Evolutionary conservation across 2,329 filamentous ascomycete species (phyloP), one percentile per base, ranked within the genome.

Genomic region (Teratosphaeria viscida): DNA sequence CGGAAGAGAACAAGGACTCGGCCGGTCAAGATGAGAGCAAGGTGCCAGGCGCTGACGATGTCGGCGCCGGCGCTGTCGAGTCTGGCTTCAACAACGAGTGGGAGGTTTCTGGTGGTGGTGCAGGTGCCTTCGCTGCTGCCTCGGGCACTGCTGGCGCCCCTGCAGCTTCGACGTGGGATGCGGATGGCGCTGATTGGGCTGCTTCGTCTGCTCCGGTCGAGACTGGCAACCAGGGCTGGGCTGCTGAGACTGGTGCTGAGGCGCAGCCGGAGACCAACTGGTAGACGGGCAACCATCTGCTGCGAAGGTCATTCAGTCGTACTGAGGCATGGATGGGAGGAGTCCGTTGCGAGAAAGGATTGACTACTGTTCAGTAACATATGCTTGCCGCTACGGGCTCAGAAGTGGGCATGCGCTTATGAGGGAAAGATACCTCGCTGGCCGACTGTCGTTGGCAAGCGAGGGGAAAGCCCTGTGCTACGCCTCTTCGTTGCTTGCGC

Each of bases 361-460:
- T 62, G 63, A 65, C 49, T 59, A 60, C 57, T 59, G 57, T 49
- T 52, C 23, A 35, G n/a, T 47, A 59, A 54, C 55, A 60, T 52
- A 37, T 56, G 43, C 43, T 49, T 49, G 43, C 43, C 43, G 43
- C 43, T 49, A 49, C 19, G 43, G 43, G 43, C 43, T 72, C 53
- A 61, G 59, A 77, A 78, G 81, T 81, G 84, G 84, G 81, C 81
- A 78, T 81, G 87, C 85, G 87, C 91, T 96, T 82, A 96, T 88
- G 92, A 96, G 91, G 92, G 92, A 97, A 97, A 97, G 92, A 97
- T 91, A 96, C 87, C 90, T 83, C 76, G 29, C 37, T 32, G 43
- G 37, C 19, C 43, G n/a, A 16, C 8, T 3, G 16, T 12, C 4
- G 68, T 67, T 71, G 66, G 62, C 65, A 69, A 90, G 54, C 49